Base-by-base conservation (phyloP, 2,329 filamentous ascomycete species). In the Gaeumannomyces sp. region DNA sequence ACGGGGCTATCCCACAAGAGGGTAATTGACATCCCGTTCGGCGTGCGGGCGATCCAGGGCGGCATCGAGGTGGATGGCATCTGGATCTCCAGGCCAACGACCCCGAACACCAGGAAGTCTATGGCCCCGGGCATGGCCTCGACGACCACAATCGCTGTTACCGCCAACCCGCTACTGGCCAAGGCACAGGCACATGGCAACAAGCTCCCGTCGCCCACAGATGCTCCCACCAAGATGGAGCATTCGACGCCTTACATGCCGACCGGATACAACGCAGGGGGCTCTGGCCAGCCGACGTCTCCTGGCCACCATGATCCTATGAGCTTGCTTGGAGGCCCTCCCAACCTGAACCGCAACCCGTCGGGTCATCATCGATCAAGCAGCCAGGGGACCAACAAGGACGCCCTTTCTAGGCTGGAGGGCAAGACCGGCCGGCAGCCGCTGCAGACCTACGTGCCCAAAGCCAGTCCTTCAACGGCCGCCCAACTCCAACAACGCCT, bases 41-140 rank as follows among this genome's bases (percentile, higher is more conserved):
- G 94, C 27, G 86, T 95, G 64, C 87, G 90, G 70, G 93, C 93
- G 8, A 85, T 97, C 60, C 89, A 97, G 74, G 90, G 85, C 69
- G 93, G 93, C 7, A 81, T 96, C 59, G 85, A 94, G 73, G 85
- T 96, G 10, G 91, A 96, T 68, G 93, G 92, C 4, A 93, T 97
- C 62, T 92, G 90, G 88, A 86, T 90, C 62, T 88, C 86, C 29
- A 78, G 80, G 63, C 80, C 81, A 59, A 76, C 77, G 13, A 80
- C 79, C 14, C 78, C 80, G 14, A 71, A 65, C 62, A 65, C 64
- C 28, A 68, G 27, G n/a, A 64, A 66, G 50, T 66, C 69, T 28
- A 63, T 66, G 31, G 67, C 65, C 2, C 66, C 67, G 22, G 72
- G 70, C 57, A 60, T 66, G 33, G 67, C 66, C 10, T 66, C 68